These are phyloP conservation scores for Malus asiatica DNA, from an alignment of 306 rosid genomes.

Conservation along the genomic window DNA sequence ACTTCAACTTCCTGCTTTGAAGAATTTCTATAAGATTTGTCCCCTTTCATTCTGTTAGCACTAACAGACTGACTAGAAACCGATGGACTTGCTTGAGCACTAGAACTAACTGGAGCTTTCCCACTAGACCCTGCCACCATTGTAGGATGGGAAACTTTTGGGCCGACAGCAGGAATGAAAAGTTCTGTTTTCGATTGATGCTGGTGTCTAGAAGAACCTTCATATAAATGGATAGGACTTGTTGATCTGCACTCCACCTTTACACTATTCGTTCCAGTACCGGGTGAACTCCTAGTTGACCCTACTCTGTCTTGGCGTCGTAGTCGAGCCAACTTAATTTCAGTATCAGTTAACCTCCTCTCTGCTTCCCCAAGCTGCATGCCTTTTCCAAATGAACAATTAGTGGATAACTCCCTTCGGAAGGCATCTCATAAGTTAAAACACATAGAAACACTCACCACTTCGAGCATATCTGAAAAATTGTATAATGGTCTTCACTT, in stretches of 20 bases:
- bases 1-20: conserved; percentile 40
- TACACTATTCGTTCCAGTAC: conserved; percentile 30
- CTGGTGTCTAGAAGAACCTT: conserved; percentile 24
- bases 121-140: conserved; percentile 26
- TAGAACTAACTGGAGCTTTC: conserved; percentile 28
- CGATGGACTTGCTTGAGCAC: conserved; percentile 31
- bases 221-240: conserved; percentile 42
- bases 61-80: conserved; percentile 24
- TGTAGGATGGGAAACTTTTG: conserved; percentile 37
- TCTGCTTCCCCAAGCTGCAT: conserved; percentile 81
- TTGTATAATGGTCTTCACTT: neutral
- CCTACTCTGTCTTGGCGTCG: conserved; percentile 32
- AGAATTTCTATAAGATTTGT: conserved; percentile 29
- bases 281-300: conserved; percentile 20
- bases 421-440: neutral
- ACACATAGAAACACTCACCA: neutral
- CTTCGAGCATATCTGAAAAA: neutral
- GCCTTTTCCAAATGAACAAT: conserved; percentile 14
- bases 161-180: conserved; percentile 54
- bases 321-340: conserved; percentile 68
- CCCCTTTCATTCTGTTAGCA: conserved; percentile 36
- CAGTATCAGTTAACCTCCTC: conserved; percentile 56
- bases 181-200: conserved; percentile 56
- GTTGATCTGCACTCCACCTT: conserved; percentile 50
- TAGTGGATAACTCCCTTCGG: neutral